Evolutionary conservation across 495 filamentous ascomycete species (phyloP), one percentile per base, ranked within the genome.

Genomic region (Trypethelium eluteriae): DNA sequence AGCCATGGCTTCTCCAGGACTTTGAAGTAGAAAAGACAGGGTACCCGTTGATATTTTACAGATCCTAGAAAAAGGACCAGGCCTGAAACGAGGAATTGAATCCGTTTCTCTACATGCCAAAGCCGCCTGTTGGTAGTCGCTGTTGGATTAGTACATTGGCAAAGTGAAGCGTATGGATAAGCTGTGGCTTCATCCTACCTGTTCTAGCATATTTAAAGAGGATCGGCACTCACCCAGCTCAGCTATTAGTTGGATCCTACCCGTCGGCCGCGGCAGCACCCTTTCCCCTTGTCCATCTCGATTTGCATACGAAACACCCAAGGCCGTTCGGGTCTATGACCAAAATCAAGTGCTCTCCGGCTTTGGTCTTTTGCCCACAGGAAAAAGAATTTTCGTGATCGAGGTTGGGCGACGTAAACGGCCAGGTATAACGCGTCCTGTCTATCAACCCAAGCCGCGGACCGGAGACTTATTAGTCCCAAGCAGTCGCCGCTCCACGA

Each of bases 201-300:
- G 53, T 59, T 5, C 53, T 9, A 18, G 53, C 25, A 59, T 32
- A 34, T 59, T 59, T 59, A 59, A 59, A 59, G 10, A 36, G 32
- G 53, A 59, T 59, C 53, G 53, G 53, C 53, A 59, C 7, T 59
- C 32, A 18, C 53, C 5, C 36, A 59, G 53, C 53, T 14, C 53
- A 59, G 25, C 53, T 36, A 59, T 59, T 18, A 36, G 18, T 34
- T 44, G 6, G 14, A 44, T 44, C 41, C 41, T 36, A 59, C 53
- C 53, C 10, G 32, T 59, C 53, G 11, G 10, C 53, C 53, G 53
- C 7, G 36, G 25, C 53, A 59, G 25, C 32, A 34, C 7, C 53
- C 10, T 5, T 3, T 7, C 6, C 7, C 18, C 18, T 32, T 32
- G 53, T 59, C 32, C 32, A 10, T 59, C 53, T 14, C 53, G 36